Evolutionary conservation across 2,329 filamentous ascomycete species (phyloP).

Genomic region (Beauveria scarabaeidicola): DNA sequence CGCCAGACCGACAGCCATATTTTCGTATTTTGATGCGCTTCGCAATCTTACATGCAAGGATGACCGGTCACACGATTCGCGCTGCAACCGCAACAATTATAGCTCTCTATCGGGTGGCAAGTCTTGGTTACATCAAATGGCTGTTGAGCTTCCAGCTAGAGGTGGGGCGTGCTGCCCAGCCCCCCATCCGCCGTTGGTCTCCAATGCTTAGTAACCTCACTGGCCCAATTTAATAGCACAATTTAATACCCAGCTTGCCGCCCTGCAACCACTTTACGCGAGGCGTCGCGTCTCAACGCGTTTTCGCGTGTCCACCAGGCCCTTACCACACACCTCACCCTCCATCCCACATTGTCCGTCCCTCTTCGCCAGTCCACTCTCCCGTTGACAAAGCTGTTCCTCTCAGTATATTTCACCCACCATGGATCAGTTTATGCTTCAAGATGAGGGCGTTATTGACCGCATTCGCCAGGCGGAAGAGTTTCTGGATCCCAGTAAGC

Average conservation of each 20-base stretch:
- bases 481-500: conserved; percentile 85
- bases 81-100: background rate
- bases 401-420: conserved; percentile 16
- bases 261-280: conserved; percentile 18
- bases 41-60: background rate
- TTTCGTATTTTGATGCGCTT: background rate
- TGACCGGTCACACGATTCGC: background rate
- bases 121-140: background rate
- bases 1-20: conserved; percentile 44
- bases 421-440: conserved; percentile 69
- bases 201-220: conserved; percentile 4
- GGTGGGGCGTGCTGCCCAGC: background rate
- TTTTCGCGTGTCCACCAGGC: conserved; percentile 2
- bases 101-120: background rate
- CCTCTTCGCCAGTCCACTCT: conserved; percentile 1
- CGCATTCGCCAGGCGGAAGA: conserved; percentile 82
- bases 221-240: background rate
- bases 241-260: background rate
- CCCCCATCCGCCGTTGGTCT: background rate
- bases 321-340: conserved; percentile 7
- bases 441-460: conserved; percentile 76
- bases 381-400: conserved; percentile 8
- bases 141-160: background rate
- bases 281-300: conserved; percentile 13
- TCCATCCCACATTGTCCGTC: conserved; percentile 1